Conservation (phyloP, 2,329 filamentous ascomycete species). For the Hysterium pulicare region DNA sequence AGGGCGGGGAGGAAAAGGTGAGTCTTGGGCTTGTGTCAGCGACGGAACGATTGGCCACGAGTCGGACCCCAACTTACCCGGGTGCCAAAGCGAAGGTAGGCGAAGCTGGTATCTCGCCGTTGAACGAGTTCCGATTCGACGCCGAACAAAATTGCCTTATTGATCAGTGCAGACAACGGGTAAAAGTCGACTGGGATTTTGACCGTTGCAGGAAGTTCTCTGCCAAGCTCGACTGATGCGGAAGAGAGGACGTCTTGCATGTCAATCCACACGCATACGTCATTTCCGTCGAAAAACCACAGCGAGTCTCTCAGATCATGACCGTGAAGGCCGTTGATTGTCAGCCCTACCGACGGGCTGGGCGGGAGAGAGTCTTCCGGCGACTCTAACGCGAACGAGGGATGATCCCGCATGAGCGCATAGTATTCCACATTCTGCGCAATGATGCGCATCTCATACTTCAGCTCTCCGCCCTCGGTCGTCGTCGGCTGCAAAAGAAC, state of each 20-base stretch:
- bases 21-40: conserved; percentile 65
- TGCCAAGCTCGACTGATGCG: conserved; percentile 60
- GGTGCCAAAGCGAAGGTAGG: conserved; percentile 82
- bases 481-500: conserved; percentile 85
- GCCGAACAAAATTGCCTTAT: conserved; percentile 85
- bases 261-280: conserved; percentile 85
- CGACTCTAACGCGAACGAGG: conserved; percentile 46
- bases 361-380: conserved; percentile 48
- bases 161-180: conserved; percentile 80
- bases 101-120: conserved; percentile 84
- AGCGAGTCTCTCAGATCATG: conserved; percentile 76
- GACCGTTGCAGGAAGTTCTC: conserved; percentile 71
- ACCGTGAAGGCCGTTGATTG: conserved; percentile 45
- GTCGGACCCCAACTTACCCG: conserved; percentile 57
- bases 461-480: conserved; percentile 77
- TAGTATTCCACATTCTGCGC: conserved; percentile 97
- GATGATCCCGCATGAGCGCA: conserved; percentile 84
- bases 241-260: conserved; percentile 78
- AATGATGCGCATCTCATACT: conserved; percentile 97
- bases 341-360: conserved; percentile 48
- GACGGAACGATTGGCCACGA: conserved; percentile 7
- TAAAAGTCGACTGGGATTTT: conserved; percentile 91
- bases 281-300: conserved; percentile 88
- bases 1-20: conserved; percentile 90
- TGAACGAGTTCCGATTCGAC: conserved; percentile 93